Evolutionary conservation across 352 stramenopile genomes (phyloP), one percentile per base, ranked within the genome.

Genomic region (Phytopythium litorale): DNA sequence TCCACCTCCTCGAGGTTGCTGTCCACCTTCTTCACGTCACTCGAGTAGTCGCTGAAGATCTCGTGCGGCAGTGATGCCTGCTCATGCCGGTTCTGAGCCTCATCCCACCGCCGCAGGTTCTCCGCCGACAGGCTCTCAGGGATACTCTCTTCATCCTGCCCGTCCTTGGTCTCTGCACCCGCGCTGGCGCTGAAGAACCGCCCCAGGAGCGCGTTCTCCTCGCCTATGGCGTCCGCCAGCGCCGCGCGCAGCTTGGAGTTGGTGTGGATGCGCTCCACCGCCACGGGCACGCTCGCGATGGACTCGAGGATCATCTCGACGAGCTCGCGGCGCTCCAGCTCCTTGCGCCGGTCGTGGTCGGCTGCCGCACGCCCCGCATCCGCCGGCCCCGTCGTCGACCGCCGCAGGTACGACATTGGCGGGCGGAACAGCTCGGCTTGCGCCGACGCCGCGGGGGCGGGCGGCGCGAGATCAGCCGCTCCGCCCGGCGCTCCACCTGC

Each of bases 291-390:
- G 58, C 76, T 90, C 48, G 80, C 73, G 51, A 92, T 87, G 30
- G 83, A 88, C 70, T 89, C 80, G 11, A 90, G 70, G 28, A 92
- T 85, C 80, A 90, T 87, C 32, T 78, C 70, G 65, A 92, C 70
- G 49, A 92, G 66, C 65, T 90, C 80, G 3, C 76, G 80, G 8
- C 75, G 73, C 64, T 92, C 80, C n/a, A 64, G 56, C 46, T 88
- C 80, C 48, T 87, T 89, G 49, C 76, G 78, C 18, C 65, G 67
- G 25, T 82, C 68, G 53, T 79, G 71, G 7, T 86, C 79, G 1
- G n/a, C 42, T 3, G 42, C 42, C 7, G 42, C n/a, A 6, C 42
- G 42, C 19, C 42, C 42, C 19, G 42, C 42, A 21, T 49, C 42
- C 33, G 48, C 38, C 42, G 50, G 60, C 45, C 64, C 15, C 65